Evolutionary conservation across 495 filamentous ascomycete species (phyloP), one percentile per base, ranked within the genome.

Genomic region (Tirmania nivea): DNA sequence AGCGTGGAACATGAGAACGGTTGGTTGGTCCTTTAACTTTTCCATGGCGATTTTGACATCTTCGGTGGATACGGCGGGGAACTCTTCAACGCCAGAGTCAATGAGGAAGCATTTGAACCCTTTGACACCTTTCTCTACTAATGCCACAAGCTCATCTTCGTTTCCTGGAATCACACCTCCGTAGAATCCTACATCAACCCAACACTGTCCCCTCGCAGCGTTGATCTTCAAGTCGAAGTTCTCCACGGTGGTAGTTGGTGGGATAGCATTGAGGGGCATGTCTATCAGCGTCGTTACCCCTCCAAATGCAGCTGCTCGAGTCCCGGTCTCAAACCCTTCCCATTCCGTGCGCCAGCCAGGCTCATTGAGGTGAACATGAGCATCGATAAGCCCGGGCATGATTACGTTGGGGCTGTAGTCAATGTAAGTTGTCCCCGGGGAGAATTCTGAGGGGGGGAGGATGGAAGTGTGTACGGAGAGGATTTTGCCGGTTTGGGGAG

Each of bases 41-140:
- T 67, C 73, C 78, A 97, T 84, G 47, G 79, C 88, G 48, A 78
- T 74, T 0, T 76, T 71, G 57, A 97, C 80, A 65, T 96, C 90
- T 1, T 67, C 70, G 1, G 82, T 73, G 0, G 80, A 83, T 11
- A 97, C 84, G 35, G 87, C 85, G 0, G 90, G 90, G 68, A 97
- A 97, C 62, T 97, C 90, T 17, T 90, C 84, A 34, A 97, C 89
- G 56, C 90, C 90, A 60, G 86, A 94, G 63, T 97, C 86, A 62
- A 95, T 94, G 55, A 97, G 69, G 68, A 97, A 97, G 10, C 90
- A 89, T 70, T 97, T 97, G 74, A 97, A 97, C 37, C 90, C 90
- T 47, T 86, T 74, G 21, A 95, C 90, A 50, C 90, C 90, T 39
- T 77, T 79, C 53, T 84, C 69, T 20, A 95, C 83, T 14, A 97